phyloP scores from a whole-genome alignment of 257 asterid species.

The Phtheirospermum japonicum region DNA sequence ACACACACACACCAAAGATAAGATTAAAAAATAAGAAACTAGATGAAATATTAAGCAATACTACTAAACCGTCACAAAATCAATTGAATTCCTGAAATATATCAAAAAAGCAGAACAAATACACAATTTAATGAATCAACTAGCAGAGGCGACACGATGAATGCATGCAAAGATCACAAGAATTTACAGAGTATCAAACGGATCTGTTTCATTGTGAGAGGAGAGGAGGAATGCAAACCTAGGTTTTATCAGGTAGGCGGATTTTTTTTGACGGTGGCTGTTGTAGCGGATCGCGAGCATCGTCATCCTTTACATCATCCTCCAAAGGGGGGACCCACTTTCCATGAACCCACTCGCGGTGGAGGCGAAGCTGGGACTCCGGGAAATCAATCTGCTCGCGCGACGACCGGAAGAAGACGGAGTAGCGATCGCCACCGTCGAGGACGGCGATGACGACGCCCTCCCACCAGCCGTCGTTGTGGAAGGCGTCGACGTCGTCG shows the following conservation, averaged over 20 bases:
- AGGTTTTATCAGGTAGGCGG: background rate
- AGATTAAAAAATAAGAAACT: background rate
- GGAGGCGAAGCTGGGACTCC: conserved; percentile 49
- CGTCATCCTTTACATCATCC: background rate
- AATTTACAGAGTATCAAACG: conserved; percentile 9
- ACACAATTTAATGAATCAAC: background rate
- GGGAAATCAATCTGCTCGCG: conserved; percentile 48
- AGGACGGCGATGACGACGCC: conserved; percentile 39
- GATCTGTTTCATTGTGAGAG: background rate
- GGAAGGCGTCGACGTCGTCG: conserved; percentile 64
- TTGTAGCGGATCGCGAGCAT: background rate
- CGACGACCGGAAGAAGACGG: conserved; percentile 51
- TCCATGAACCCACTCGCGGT: conserved; percentile 61
- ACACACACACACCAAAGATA: too few relatives aligned
- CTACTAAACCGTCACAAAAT: background rate
- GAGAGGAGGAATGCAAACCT: conserved; percentile 25
- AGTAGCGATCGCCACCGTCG: conserved; percentile 26
- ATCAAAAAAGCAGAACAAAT: background rate
- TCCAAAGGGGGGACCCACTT: conserved; percentile 53
- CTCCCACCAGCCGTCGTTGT: conserved; percentile 72
- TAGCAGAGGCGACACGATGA: background rate
- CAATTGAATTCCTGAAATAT: background rate
- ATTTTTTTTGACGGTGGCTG: background rate
- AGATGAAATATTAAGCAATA: background rate
- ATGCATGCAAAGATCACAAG: conserved; percentile 20